Evolutionary conservation across 2,329 filamentous ascomycete species (phyloP).

Genomic region (Phialophora macrospora): DNA sequence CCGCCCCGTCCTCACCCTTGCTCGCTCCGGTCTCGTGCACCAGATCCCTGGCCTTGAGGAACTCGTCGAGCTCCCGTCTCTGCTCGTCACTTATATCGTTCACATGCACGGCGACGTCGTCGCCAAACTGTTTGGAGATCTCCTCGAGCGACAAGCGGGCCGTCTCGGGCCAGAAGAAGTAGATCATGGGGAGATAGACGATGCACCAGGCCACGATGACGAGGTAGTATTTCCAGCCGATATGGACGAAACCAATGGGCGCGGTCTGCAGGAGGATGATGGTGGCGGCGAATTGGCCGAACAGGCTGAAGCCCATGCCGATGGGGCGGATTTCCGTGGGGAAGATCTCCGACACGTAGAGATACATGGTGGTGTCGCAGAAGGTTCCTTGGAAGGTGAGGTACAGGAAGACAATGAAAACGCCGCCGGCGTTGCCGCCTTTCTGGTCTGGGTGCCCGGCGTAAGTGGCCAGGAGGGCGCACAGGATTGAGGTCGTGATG

Average conservation of each 20-base stretch:
- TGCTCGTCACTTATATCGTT: constrained; percentile 52
- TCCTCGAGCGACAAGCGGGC: constrained; percentile 53
- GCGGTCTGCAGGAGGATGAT: constrained; percentile 57
- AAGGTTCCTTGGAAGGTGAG: constrained; percentile 57
- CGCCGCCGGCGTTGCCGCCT: constrained; percentile 45
- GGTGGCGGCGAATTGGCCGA: constrained; percentile 57
- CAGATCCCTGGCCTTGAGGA: constrained; percentile 27
- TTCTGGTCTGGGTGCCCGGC: constrained; percentile 43
- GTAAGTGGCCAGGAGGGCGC: constrained; percentile 45
- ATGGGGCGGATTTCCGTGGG: constrained; percentile 57
- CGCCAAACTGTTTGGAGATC: constrained; percentile 55
- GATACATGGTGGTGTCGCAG: constrained; percentile 56
- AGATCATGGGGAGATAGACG: constrained; percentile 46
- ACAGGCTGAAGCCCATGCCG: constrained; percentile 58
- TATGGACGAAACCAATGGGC: constrained; percentile 48
- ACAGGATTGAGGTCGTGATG: constrained; percentile 47
- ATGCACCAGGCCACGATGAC: constrained; percentile 51
- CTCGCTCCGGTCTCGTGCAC: constrained; percentile 8
- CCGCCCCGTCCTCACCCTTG: background rate
- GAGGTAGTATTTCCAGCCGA: constrained; percentile 56
- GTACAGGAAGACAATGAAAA: constrained; percentile 52
- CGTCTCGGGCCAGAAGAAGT: constrained; percentile 45
- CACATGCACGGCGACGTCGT: constrained; percentile 56
- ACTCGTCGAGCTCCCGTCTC: constrained; percentile 32
- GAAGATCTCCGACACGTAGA: constrained; percentile 55